phyloP scores from a whole-genome alignment of 352 stramenopile genomes.

The Thraustochytrium sp. region DNA sequence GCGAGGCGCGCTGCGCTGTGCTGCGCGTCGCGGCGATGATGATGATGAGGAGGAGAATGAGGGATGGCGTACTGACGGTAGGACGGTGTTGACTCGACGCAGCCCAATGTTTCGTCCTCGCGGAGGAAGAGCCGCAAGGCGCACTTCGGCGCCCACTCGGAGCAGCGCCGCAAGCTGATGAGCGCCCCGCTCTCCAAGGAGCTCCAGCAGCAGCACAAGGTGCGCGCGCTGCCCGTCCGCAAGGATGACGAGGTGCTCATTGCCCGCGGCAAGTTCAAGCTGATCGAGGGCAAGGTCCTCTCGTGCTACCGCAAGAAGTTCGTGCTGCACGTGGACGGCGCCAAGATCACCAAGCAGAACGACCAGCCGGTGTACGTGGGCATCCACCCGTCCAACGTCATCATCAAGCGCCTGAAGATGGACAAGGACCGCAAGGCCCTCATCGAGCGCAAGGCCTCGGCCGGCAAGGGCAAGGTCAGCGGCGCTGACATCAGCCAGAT shows the following conservation, averaged over 20 bases:
- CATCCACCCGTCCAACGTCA: constrained; percentile 95
- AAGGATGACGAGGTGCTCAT: constrained; percentile 99
- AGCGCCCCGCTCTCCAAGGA: constrained; percentile 96
- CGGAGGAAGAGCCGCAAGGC: constrained; percentile 98
- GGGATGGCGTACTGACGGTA: constrained; percentile 8
- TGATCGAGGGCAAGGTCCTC: constrained; percentile 92
- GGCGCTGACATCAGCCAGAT: constrained; percentile 77
- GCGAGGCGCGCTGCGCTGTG: neutral
- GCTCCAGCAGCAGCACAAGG: constrained; percentile 98
- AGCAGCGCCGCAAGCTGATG: constrained; percentile 92
- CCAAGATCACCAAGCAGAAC: constrained; percentile 97
- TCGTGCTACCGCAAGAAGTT: constrained; percentile 99
- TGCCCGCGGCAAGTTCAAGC: constrained; percentile 93
- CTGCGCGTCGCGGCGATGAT: neutral
- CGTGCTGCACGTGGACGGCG: constrained; percentile 97
- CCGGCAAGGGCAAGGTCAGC: constrained; percentile 71
- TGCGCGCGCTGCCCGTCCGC: constrained; percentile 95
- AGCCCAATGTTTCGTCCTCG: constrained; percentile 65
- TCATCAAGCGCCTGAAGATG: constrained; percentile 99
- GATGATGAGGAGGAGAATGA: no score
- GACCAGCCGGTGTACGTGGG: constrained; percentile 88
- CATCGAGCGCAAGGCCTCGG: constrained; percentile 89
- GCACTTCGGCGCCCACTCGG: constrained; percentile 96
- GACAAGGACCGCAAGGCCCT: constrained; percentile 99
- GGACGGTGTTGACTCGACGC: constrained; percentile 47